Percentiles rank a stretch among this genome's conserved stretches.
Evolutionary conservation across 305 asterid species (phyloP).

Genomic region (Fraxinus baroniana): DNA sequence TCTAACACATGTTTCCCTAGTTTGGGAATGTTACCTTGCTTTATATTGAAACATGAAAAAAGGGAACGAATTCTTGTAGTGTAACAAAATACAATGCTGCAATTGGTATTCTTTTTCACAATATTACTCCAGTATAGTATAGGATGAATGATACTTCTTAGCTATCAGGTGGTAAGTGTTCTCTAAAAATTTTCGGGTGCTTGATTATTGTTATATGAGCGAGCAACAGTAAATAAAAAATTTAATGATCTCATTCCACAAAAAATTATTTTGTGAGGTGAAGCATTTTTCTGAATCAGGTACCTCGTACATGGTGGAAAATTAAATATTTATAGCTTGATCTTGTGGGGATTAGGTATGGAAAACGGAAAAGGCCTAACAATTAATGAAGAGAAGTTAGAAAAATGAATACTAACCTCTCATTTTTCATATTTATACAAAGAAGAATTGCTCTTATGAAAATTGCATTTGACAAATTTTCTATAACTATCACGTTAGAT

Average conservation of each 20-base stretch:
- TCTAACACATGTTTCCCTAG: not conserved
- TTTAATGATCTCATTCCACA: not conserved
- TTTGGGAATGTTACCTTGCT: not conserved
- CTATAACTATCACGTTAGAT: not conserved
- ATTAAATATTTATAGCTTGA: not conserved
- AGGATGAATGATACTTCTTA: not conserved
- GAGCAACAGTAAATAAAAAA: not conserved
- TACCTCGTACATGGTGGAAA: not conserved
- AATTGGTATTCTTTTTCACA: not conserved
- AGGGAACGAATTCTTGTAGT: not conserved
- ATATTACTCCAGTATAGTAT: not conserved
- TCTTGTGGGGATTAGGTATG: not conserved
- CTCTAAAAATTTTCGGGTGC: not conserved
- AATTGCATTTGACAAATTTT: not conserved
- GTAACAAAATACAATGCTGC: not conserved
- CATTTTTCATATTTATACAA: not conserved
- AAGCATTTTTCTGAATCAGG: not conserved
- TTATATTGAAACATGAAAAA: not conserved
- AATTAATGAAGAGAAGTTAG: not conserved
- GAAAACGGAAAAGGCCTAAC: not conserved
- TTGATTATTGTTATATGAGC: not conserved
- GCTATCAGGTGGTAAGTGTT: not conserved
- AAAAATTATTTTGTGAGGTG: not conserved
- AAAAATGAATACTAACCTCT: slow-evolving; percentile 27
- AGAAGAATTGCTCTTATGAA: not conserved